Base-by-base conservation (phyloP, 2,329 filamentous ascomycete species). In the Eutypa lata region DNA sequence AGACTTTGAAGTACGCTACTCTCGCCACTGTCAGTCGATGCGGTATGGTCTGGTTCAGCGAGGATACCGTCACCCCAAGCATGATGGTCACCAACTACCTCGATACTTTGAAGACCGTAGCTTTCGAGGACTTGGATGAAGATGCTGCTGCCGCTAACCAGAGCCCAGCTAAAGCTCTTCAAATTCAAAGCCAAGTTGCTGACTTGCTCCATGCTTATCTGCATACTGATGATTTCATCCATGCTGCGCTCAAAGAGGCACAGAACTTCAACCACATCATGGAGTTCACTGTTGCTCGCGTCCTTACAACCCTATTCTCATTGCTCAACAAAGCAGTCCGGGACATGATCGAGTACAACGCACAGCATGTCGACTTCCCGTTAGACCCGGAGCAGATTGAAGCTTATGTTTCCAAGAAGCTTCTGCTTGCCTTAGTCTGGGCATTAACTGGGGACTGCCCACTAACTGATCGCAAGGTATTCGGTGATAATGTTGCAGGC, bases 31-130 rank as follows among this genome's bases (percentile, higher is more conserved):
- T 99, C 67, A 95, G 90, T 86, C 91, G 94, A 75, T 99, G 94
- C 70, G 94, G 94, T 80, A 99, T 99, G 94, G 95, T 99, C 14
- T 99, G 94, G 94, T 99, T 97, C 75, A 99, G 91, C 68, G 93
- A 97, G 65, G 95, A 99, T 67, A 97, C 92, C 26, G 93, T 99
- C 40, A 93, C 91, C 31, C 84, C 93, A 1, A 83, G 82, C 60
- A 96, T 99, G 89, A 89, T 97, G 85, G 88, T 97, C 40, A 80
- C 84, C 57, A 90, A 97, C 72, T 97, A 99, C 65, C 82, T 99
- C 49, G 85, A 94, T 55, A 86, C 87, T 46, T 83, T 99, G 38
- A 87, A 88, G 61, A 88, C 85, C 3, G 86, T 90, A 52, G 85
- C 90, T 0, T 97, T 99, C 64, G 94, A 99, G 65, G 94, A 99